Evolutionary conservation across 2,329 filamentous ascomycete genomes (phyloP).

Genomic region (Akanthomyces dipterigenus): DNA sequence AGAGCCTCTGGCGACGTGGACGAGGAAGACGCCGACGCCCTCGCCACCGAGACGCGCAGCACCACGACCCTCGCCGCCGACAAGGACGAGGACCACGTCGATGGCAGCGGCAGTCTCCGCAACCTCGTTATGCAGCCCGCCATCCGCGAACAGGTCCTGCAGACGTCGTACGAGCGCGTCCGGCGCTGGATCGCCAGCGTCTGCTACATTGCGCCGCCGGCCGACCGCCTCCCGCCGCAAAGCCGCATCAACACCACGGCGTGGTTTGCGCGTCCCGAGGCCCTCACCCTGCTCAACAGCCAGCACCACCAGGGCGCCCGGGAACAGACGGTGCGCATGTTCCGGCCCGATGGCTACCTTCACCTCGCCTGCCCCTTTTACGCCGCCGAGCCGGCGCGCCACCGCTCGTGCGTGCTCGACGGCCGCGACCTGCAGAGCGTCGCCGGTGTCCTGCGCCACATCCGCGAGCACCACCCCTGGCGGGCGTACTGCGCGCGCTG

Average conservation of each 20-base stretch:
- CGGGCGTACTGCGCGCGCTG: neutral
- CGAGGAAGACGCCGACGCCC: neutral
- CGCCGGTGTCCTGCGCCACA: neutral
- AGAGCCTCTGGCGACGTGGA: neutral
- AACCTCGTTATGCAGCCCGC: neutral
- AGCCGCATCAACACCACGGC: neutral
- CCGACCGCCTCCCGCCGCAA: neutral
- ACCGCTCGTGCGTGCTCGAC: neutral
- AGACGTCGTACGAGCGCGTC: neutral
- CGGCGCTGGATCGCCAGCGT: neutral
- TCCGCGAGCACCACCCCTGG: neutral
- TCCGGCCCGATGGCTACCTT: neutral
- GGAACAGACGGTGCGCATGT: neutral
- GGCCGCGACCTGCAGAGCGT: neutral
- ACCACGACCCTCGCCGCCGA: conserved; percentile 1
- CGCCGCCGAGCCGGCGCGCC: neutral
- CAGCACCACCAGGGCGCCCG: neutral
- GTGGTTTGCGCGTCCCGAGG: neutral
- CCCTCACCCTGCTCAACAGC: neutral
- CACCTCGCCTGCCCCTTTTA: conserved; percentile 5
- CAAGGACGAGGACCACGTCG: neutral
- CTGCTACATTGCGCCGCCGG: neutral
- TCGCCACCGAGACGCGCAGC: conserved; percentile 2
- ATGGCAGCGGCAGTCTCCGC: neutral
- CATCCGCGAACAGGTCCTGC: neutral